Percentiles rank a stretch among this genome's conserved stretches.
Evolutionary conservation across 257 asterid species (phyloP).

Genomic region (Euphrasia confusa): DNA sequence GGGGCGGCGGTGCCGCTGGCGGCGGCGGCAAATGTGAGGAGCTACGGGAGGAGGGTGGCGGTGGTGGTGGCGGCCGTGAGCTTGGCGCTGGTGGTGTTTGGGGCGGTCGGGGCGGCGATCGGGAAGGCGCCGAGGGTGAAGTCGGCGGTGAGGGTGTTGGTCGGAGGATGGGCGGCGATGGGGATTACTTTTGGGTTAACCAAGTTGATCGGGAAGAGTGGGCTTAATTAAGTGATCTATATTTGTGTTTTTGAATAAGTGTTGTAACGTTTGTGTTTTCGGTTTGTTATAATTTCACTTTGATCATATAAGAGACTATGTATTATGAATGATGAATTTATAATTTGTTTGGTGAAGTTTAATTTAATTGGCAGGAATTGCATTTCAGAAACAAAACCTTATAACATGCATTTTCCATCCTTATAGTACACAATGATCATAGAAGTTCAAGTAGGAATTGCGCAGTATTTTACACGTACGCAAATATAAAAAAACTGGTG

Average conservation of each 20-base stretch:
- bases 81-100: conserved; percentile 49
- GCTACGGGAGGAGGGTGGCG: conserved; percentile 42
- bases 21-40: conserved; percentile 49
- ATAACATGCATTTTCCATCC: no score
- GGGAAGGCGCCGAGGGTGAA: conserved; percentile 42
- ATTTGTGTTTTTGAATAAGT: background rate
- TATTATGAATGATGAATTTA: no score
- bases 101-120: conserved; percentile 51
- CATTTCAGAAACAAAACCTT: no score
- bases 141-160: conserved; percentile 50
- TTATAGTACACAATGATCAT: no score
- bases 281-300: no score
- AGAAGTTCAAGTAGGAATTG: no score
- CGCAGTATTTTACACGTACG: no score
- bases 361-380: no score
- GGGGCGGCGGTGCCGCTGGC: conserved; percentile 63
- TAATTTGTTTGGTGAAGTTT: no score
- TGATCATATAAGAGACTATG: no score
- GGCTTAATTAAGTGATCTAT: conserved; percentile 22
- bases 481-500: no score
- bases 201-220: conserved; percentile 39
- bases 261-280: no score
- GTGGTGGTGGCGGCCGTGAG: conserved; percentile 49
- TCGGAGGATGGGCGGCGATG: conserved; percentile 87
- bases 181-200: conserved; percentile 65